Evolutionary conservation across 495 filamentous ascomycete species (phyloP).

Genomic region (Penicillium ochrochloron): DNA sequence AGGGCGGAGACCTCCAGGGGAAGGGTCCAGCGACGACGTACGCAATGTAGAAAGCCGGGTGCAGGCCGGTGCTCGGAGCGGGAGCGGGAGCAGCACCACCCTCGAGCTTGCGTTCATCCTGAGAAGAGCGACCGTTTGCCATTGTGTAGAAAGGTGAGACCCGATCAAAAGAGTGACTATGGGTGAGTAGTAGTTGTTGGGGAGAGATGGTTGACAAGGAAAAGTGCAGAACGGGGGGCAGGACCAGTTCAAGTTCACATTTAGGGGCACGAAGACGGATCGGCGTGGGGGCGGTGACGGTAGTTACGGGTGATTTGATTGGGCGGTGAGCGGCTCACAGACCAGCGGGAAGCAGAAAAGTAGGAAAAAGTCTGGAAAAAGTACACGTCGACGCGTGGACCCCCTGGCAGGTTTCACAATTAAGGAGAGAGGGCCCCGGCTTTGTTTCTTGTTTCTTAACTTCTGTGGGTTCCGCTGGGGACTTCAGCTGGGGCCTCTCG

Average conservation of each 20-base stretch:
- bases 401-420: conserved; percentile 23
- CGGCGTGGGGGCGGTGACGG: conserved; percentile 29
- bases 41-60: conserved; percentile 85
- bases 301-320: conserved; percentile 13
- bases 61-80: conserved; percentile 49
- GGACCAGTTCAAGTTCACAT: conserved; percentile 7
- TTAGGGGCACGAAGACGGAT: conserved; percentile 25
- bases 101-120: conserved; percentile 44
- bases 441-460: conserved; percentile 10
- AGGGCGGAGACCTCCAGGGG: conserved; percentile 1
- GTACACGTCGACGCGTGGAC: conserved; percentile 30
- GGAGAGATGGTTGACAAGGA: conserved; percentile 8
- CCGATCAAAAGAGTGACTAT: conserved; percentile 41
- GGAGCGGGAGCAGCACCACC: conserved; percentile 28
- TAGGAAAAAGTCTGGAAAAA: not conserved
- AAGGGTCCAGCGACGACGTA: conserved; percentile 48
- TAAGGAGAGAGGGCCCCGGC: not conserved
- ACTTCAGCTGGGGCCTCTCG: not conserved
- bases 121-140: conserved; percentile 40
- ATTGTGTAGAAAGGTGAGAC: conserved; percentile 21
- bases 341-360: not conserved
- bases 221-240: conserved; percentile 20
- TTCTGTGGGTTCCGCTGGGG: not conserved
- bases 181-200: conserved; percentile 27
- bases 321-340: conserved; percentile 14